Conservation (phyloP, 257 asterid species). For the Forsythia viridissima region DNA sequence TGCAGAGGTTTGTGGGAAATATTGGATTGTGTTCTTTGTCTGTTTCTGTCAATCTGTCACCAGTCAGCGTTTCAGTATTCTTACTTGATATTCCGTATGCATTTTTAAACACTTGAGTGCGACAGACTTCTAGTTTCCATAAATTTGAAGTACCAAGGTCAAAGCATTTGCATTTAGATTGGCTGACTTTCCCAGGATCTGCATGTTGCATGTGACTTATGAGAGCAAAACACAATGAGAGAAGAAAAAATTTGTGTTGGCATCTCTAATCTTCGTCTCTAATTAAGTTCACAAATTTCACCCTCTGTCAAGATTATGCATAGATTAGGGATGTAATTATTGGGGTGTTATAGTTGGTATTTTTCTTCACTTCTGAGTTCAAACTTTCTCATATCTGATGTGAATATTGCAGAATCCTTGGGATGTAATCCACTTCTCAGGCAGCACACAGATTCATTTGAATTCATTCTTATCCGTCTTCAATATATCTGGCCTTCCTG, state of each 20-base stretch:
- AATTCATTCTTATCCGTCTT: constrained; percentile 92
- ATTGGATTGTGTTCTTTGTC: no score
- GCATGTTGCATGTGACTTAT: not conserved
- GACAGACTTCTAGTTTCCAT: no score
- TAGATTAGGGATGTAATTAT: constrained; percentile 2
- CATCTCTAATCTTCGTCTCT: constrained; percentile 1
- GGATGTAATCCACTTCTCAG: constrained; percentile 87
- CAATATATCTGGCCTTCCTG: constrained; percentile 85
- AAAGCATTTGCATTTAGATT: no score
- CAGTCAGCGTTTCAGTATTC: no score
- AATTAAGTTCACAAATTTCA: not conserved
- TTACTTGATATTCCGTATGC: no score
- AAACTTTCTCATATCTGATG: constrained; percentile 19
- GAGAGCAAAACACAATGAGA: not conserved
- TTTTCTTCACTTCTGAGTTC: constrained; percentile 8
- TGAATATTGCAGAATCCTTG: constrained; percentile 85
- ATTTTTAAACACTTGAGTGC: no score
- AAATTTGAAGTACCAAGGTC: no score
- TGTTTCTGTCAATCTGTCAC: no score
- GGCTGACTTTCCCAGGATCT: not conserved
- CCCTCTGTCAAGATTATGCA: not conserved
- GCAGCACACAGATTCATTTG: constrained; percentile 72
- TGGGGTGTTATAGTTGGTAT: constrained; percentile 9
- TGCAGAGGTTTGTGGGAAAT: no score
- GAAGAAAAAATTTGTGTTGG: not conserved